Evolutionary conservation across 257 asterid genomes (phyloP).

Genomic region (Solanum sparsipilum): DNA sequence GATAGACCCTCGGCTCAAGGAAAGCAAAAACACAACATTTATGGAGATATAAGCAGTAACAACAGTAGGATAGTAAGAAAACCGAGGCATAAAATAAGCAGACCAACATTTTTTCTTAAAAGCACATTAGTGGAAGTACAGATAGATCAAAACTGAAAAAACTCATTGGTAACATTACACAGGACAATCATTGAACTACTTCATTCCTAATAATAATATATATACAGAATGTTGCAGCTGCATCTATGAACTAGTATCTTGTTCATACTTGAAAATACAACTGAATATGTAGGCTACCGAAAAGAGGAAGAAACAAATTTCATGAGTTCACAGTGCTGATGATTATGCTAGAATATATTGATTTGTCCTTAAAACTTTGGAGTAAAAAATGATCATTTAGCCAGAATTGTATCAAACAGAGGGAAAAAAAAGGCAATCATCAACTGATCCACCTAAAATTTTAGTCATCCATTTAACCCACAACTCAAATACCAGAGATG

Average conservation of each 20-base stretch:
- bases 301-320: not conserved
- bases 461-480: not conserved
- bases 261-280: not conserved
- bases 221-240: not conserved
- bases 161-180: not conserved
- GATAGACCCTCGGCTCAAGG: not conserved
- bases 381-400: not conserved
- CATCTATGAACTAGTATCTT: not conserved
- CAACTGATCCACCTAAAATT: not conserved
- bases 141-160: not conserved
- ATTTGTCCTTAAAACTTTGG: not conserved
- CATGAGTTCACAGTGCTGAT: not conserved
- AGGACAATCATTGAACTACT: not conserved
- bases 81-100: not conserved
- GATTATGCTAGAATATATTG: not conserved
- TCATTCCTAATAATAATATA: not conserved
- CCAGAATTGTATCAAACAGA: not conserved
- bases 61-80: not conserved
- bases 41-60: not conserved
- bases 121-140: not conserved
- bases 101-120: not conserved
- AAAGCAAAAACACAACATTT: not conserved
- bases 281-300: not conserved
- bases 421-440: not conserved
- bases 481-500: not conserved